phyloP scores from a whole-genome alignment of 805 yeast genomes.

The Zygoascus tannicola region DNA sequence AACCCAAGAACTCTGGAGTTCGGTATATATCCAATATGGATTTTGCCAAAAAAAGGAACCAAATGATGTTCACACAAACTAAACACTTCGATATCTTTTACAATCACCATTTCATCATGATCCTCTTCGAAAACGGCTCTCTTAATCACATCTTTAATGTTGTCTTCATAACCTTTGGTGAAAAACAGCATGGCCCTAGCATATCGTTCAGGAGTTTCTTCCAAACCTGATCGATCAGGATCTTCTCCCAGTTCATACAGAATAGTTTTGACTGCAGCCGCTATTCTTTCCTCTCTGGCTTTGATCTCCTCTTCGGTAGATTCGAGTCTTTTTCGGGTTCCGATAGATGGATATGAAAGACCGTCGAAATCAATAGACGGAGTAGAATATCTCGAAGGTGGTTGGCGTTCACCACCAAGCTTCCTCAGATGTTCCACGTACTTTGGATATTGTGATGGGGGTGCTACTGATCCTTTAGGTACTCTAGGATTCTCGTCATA shows the following conservation, averaged over 20 bases:
- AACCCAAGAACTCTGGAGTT: constrained; percentile 87
- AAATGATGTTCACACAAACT: constrained; percentile 95
- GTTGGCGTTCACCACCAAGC: constrained; percentile 16
- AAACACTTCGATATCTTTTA: constrained; percentile 83
- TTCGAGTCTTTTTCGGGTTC: constrained; percentile 70
- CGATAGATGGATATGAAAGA: constrained; percentile 85
- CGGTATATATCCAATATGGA: constrained; percentile 97
- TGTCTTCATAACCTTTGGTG: constrained; percentile 95
- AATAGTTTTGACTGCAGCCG: constrained; percentile 67
- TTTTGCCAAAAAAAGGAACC: constrained; percentile 95
- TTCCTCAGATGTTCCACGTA: constrained; percentile 16
- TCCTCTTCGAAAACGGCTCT: constrained; percentile 96
- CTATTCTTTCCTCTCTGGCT: constrained; percentile 66
- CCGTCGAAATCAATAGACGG: constrained; percentile 90
- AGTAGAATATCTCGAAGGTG: constrained; percentile 75
- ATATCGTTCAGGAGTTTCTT: constrained; percentile 92
- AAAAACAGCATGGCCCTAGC: constrained; percentile 94
- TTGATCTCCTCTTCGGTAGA: constrained; percentile 55
- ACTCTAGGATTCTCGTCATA: constrained; percentile 7
- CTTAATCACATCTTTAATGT: constrained; percentile 83
- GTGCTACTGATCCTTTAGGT: constrained; percentile 12
- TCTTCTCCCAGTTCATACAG: constrained; percentile 88
- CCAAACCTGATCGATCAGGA: constrained; percentile 72
- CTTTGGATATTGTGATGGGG: constrained; percentile 19
- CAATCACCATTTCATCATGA: constrained; percentile 98